Base-by-base conservation (phyloP, 2,329 filamentous ascomycete genomes). In the Albophoma yamanashiensis region DNA sequence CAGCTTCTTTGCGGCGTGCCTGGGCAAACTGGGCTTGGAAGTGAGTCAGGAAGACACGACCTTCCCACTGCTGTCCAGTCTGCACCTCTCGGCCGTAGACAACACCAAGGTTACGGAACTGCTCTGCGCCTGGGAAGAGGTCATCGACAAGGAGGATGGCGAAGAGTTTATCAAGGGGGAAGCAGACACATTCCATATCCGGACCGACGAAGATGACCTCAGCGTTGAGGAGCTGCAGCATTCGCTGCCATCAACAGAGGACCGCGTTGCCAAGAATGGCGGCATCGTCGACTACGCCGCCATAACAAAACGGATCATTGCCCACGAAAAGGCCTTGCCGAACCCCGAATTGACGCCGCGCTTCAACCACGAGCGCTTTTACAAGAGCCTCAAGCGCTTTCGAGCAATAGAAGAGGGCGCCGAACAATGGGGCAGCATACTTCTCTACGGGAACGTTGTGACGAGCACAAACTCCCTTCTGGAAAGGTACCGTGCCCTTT, bases 391-490 rank as follows among this genome's bases (percentile, higher is more conserved):
- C 12, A 75, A 78, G 31, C 76, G 83, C 34, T 95, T 92, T 69
- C 85, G 89, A 58, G 65, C 67, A 36, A 71, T 71, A 6, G 80
- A 82, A 56, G 79, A 82, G 1, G 81, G 84, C 55, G 81, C 85
- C 0, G 77, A 82, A 4, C 76, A 83, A 31, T 97, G 95, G 79
- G 94, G 94, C 5, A 83, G 86, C 57, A 77, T 83, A 57, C 74
- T 99, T 4, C 78, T 97, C 64, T 97, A 97, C 69, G 92, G 89
- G 58, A 91, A 97, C 71, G 91, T 96, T 8, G 81, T 97, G 20
- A 97, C 93, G 3, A 96, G 91, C 71, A 99, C 94, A 36, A 96
- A 93, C 74, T 96, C 92, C 0, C 79, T 97, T 6, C 81, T 97
- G 8, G 94, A 97, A 68, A 96, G 94, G 88, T 89, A 73, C 64